Conservation (phyloP, 2,329 filamentous ascomycete species). For the Arthrobotrys pseudoclavata region DNA sequence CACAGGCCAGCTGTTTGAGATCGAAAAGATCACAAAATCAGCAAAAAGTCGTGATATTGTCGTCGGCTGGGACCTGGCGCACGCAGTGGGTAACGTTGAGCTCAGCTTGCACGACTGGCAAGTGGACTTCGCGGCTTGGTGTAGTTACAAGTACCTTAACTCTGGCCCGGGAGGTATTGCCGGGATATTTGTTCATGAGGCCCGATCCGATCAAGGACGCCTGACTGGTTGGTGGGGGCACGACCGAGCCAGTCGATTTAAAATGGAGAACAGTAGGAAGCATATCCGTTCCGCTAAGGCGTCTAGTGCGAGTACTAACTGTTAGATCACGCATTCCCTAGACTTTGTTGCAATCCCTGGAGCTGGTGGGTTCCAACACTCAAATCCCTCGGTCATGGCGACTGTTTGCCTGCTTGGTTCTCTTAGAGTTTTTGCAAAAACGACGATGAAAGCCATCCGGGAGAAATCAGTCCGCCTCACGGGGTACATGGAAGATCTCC, state of each 20-base stretch:
- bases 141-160: conserved; percentile 95
- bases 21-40: conserved; percentile 81
- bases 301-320: neutral
- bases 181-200: conserved; percentile 83
- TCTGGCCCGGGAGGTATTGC: conserved; percentile 85
- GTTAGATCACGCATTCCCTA: neutral
- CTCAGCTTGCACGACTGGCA: conserved; percentile 86
- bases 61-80: conserved; percentile 89
- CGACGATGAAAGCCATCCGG: conserved; percentile 77
- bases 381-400: conserved; percentile 84
- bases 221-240: conserved; percentile 90
- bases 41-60: conserved; percentile 79
- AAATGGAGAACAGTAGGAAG: conserved; percentile 78
- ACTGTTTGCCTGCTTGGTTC: conserved; percentile 80
- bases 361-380: conserved; percentile 85
- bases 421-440: conserved; percentile 79
- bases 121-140: conserved; percentile 91
- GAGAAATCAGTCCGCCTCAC: conserved; percentile 80
- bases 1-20: conserved; percentile 89
- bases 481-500: conserved; percentile 79
- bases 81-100: conserved; percentile 86
- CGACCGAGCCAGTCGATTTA: conserved; percentile 81
- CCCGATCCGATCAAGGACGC: conserved; percentile 74
- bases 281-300: neutral
- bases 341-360: conserved; percentile 76